Conservation (phyloP, 2,329 filamentous ascomycete genomes). For the Cladophialophora psammophila region DNA sequence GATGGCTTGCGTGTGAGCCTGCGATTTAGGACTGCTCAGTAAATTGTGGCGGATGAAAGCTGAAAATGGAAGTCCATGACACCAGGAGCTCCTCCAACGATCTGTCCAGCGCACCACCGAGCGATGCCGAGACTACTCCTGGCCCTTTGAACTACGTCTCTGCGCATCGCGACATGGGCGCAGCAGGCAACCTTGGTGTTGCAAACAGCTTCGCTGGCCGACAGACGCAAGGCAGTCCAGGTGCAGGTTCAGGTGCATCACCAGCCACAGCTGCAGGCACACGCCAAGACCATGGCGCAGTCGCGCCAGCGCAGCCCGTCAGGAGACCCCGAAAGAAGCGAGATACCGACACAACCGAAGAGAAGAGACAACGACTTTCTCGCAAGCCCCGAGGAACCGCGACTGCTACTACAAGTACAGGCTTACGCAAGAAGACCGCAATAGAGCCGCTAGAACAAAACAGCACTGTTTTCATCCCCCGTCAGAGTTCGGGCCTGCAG, state of each 20-base stretch:
- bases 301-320: constrained; percentile 26
- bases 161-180: constrained; percentile 21
- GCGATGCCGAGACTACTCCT: constrained; percentile 37
- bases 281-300: constrained; percentile 43
- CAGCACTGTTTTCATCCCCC: constrained; percentile 29
- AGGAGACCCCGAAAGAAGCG: constrained; percentile 48
- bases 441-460: constrained; percentile 43
- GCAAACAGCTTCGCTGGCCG: constrained; percentile 28
- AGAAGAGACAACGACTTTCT: constrained; percentile 41
- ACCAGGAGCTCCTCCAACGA: constrained; percentile 41
- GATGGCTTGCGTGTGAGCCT: constrained; percentile 9
- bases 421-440: constrained; percentile 59
- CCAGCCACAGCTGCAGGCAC: constrained; percentile 38
- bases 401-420: constrained; percentile 43
- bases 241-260: constrained; percentile 18
- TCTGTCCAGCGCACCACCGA: constrained; percentile 40
- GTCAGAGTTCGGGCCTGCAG: constrained; percentile 28
- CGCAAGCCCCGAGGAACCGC: constrained; percentile 39
- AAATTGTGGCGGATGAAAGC: constrained; percentile 7
- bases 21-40: constrained; percentile 1
- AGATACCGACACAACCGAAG: constrained; percentile 42
- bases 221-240: constrained; percentile 24
- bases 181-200: constrained; percentile 30
- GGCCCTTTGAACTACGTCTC: constrained; percentile 23
- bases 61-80: constrained; percentile 37